Evolutionary conservation across 1,284 basidiomycete species (phyloP).

Genomic region (Heliocybe sulcata): DNA sequence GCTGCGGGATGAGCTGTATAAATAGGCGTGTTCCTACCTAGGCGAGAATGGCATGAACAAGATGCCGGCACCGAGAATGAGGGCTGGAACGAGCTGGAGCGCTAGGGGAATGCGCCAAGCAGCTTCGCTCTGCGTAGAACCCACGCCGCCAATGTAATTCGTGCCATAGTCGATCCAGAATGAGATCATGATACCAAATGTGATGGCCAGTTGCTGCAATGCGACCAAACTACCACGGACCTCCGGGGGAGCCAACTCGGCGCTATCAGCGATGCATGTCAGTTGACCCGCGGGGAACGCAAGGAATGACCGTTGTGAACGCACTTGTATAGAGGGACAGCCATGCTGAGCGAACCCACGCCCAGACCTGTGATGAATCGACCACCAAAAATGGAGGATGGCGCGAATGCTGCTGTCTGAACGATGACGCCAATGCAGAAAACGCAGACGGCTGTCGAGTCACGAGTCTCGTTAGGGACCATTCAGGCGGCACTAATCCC

Average conservation of each 20-base stretch:
- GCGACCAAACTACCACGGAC: constrained; percentile 79
- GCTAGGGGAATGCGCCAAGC: constrained; percentile 76
- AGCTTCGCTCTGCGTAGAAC: constrained; percentile 45
- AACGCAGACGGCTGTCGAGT: constrained; percentile 44
- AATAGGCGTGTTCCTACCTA: constrained; percentile 26
- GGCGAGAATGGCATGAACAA: constrained; percentile 70
- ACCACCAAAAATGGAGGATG: constrained; percentile 62
- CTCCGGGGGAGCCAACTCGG: constrained; percentile 73
- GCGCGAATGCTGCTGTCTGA: constrained; percentile 47
- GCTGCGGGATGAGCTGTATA: neutral
- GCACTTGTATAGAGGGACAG: constrained; percentile 70
- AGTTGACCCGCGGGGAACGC: constrained; percentile 12
- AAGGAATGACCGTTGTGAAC: constrained; percentile 11
- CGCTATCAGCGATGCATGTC: constrained; percentile 19
- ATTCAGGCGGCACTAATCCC: neutral
- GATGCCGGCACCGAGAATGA: constrained; percentile 59
- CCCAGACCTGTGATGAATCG: constrained; percentile 74
- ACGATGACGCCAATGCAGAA: constrained; percentile 68
- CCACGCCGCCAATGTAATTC: constrained; percentile 65
- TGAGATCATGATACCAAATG: constrained; percentile 62
- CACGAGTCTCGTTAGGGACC: constrained; percentile 3
- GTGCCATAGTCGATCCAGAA: constrained; percentile 81
- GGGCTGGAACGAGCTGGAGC: constrained; percentile 69
- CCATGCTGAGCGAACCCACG: constrained; percentile 70
- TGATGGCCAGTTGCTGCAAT: constrained; percentile 77